These are phyloP conservation scores for Galerina marginata DNA, from an alignment of 768 basidiomycete genomes.

Conservation along the genomic window DNA sequence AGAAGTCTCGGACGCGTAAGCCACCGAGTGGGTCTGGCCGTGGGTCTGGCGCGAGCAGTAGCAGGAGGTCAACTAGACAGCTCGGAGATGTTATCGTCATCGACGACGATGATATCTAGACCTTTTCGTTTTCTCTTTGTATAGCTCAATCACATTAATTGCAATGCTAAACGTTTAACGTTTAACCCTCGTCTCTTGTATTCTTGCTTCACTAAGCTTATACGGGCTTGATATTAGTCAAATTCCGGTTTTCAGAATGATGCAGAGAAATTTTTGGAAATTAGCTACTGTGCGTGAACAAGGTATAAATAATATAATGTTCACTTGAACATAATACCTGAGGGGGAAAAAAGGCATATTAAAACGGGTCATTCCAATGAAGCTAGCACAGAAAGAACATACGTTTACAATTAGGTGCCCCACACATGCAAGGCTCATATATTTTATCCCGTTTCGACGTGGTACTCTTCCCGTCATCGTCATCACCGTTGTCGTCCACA, in stretches of 20 bases:
- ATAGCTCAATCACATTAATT: neutral
- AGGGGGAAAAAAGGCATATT: too few relatives aligned
- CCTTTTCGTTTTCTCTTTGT: neutral
- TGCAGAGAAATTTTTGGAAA: too few relatives aligned
- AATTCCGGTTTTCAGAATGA: neutral
- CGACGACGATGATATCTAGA: conserved; percentile 19
- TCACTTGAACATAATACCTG: too few relatives aligned
- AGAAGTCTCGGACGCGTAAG: conserved; percentile 25
- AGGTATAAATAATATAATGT: too few relatives aligned
- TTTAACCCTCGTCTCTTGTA: too few relatives aligned
- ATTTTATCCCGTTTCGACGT: conserved; percentile 28
- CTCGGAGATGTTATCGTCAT: conserved; percentile 52
- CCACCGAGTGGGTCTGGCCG: conserved; percentile 18
- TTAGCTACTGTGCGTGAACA: too few relatives aligned
- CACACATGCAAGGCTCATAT: conserved; percentile 50
- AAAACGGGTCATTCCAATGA: neutral
- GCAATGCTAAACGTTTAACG: neutral
- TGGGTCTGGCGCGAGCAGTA: conserved; percentile 18
- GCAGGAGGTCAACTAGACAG: conserved; percentile 21
- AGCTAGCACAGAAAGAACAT: conserved; percentile 3
- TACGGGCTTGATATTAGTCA: neutral
- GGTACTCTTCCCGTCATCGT: conserved; percentile 10
- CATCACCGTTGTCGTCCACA: conserved; percentile 32
- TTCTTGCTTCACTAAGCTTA: too few relatives aligned
- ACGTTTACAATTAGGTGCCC: conserved; percentile 57